Evolutionary conservation across 352 stramenopile species (phyloP).

Genomic region (Phytophthora fragariae): DNA sequence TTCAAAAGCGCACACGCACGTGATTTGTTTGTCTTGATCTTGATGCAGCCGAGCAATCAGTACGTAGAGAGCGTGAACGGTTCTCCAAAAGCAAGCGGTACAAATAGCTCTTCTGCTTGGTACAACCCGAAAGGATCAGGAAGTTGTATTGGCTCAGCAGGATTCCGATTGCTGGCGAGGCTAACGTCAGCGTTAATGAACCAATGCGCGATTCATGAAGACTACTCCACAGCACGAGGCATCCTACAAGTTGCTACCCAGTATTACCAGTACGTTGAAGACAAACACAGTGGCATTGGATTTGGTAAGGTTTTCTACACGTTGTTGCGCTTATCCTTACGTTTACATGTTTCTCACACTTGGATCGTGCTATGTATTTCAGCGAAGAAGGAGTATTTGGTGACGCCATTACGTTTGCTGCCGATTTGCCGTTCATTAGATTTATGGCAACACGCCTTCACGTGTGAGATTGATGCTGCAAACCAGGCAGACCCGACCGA

Average conservation of each 20-base stretch:
- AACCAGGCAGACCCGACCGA: slow-evolving; percentile 50
- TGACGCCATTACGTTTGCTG: slow-evolving; percentile 60
- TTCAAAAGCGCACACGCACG: slow-evolving; percentile 80
- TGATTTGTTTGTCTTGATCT: slow-evolving; percentile 84
- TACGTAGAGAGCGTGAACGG: slow-evolving; percentile 62
- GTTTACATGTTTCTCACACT: slow-evolving; percentile 10
- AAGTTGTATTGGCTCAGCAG: slow-evolving; percentile 77
- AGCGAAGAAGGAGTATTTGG: slow-evolving; percentile 87
- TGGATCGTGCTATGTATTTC: slow-evolving; percentile 2
- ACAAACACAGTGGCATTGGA: slow-evolving; percentile 73
- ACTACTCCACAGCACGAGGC: slow-evolving; percentile 82
- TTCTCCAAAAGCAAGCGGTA: slow-evolving; percentile 32
- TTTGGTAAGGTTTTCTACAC: slow-evolving; percentile 60
- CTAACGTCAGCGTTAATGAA: slow-evolving; percentile 73
- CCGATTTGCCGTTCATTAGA: slow-evolving; percentile 83
- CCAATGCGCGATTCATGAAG: slow-evolving; percentile 78
- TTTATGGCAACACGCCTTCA: slow-evolving; percentile 89
- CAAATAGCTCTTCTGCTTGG: slow-evolving; percentile 53
- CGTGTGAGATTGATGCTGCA: slow-evolving; percentile 71
- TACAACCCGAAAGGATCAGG: slow-evolving; percentile 86
- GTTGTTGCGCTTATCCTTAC: not conserved
- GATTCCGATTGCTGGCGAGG: slow-evolving; percentile 68
- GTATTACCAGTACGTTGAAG: slow-evolving; percentile 84
- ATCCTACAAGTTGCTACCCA: slow-evolving; percentile 84
- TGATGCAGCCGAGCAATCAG: slow-evolving; percentile 87